These are phyloP conservation scores for Talaromyces amestolkiae DNA, from an alignment of 2,329 filamentous ascomycete species.

Conservation along the genomic window DNA sequence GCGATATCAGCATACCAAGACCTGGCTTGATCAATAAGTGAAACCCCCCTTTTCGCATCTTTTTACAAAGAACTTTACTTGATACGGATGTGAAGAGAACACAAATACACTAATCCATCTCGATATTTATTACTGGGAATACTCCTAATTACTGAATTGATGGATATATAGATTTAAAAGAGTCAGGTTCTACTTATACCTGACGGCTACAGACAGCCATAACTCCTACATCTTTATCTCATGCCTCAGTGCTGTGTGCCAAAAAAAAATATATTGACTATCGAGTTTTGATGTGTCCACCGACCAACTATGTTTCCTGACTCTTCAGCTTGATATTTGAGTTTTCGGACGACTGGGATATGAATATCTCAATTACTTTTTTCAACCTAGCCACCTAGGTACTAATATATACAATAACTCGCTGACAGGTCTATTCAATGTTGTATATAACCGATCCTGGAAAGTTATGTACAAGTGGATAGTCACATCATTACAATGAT, in stretches of 20 bases:
- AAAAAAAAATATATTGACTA: not conserved
- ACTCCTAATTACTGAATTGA: not conserved
- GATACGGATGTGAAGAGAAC: not conserved
- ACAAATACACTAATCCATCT: not conserved
- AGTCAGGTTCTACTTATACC: not conserved
- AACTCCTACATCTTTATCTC: not conserved
- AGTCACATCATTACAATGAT: conserved; percentile 29
- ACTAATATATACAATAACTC: not conserved
- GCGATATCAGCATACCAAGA: no score
- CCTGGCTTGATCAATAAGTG: no score
- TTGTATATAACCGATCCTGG: no score
- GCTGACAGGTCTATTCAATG: no score
- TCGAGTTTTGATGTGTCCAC: not conserved
- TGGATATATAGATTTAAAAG: not conserved
- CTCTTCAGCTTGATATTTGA: not conserved
- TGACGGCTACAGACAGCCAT: not conserved
- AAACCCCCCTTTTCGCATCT: no score
- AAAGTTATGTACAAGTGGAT: no score
- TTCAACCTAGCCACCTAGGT: not conserved
- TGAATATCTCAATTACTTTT: not conserved
- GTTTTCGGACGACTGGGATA: not conserved
- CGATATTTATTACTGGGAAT: not conserved
- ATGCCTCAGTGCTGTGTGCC: not conserved
- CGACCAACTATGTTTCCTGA: not conserved
- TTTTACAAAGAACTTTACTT: not conserved